Evolutionary conservation across 768 basidiomycete genomes (phyloP).

Genomic region (Lentinula detonsa): DNA sequence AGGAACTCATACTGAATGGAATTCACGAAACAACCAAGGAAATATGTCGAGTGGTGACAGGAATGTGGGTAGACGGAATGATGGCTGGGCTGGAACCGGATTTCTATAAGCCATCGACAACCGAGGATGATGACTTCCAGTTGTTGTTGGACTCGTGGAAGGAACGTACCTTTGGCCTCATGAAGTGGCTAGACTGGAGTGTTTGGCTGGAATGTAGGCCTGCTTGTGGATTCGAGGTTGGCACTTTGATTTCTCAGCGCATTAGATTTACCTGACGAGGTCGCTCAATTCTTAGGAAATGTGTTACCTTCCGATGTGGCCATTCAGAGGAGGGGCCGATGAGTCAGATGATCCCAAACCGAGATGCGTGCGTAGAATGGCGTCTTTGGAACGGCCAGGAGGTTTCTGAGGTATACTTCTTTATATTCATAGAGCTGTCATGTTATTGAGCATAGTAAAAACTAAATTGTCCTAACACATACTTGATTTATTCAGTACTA

Average conservation of each 20-base stretch:
- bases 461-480: too few species aligned
- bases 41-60: slow-evolving; percentile 14
- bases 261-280: not conserved
- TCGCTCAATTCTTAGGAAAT: not conserved
- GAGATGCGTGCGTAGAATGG: not conserved
- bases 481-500: too few species aligned
- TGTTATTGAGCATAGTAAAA: too few species aligned
- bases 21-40: slow-evolving; percentile 14
- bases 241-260: not conserved
- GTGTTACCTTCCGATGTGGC: slow-evolving; percentile 5
- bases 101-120: not conserved
- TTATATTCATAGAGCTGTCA: not conserved
- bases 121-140: slow-evolving; percentile 1
- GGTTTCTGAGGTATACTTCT: not conserved
- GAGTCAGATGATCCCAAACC: slow-evolving; percentile 2
- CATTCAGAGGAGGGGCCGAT: not conserved
- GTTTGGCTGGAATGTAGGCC: slow-evolving; percentile 19
- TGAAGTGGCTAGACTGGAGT: slow-evolving; percentile 19
- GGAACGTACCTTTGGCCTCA: slow-evolving; percentile 4
- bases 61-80: slow-evolving; percentile 16
- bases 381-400: not conserved
- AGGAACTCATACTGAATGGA: slow-evolving; percentile 13
- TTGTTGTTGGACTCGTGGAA: slow-evolving; percentile 10
- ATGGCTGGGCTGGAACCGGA: slow-evolving; percentile 11
- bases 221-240: slow-evolving; percentile 15